Evolutionary conservation across 1,139 yeast species (phyloP).

Genomic region (Hansenula lynferdii): DNA sequence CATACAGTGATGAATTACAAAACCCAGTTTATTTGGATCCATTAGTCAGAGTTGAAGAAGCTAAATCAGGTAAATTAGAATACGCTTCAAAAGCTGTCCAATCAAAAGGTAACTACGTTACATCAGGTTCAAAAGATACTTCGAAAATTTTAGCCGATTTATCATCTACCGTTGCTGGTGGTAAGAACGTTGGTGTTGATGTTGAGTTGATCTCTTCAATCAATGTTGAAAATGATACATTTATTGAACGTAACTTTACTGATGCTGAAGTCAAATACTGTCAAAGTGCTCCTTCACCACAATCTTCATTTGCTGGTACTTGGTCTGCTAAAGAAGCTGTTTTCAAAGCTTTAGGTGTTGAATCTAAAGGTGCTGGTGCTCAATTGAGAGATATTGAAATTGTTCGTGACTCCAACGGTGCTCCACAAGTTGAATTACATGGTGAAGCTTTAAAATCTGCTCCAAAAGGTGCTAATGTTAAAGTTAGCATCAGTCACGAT

Average conservation of each 20-base stretch:
- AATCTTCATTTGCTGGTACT: slow-evolving; percentile 92
- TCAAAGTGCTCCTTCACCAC: slow-evolving; percentile 63
- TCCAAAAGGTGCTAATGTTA: slow-evolving; percentile 64
- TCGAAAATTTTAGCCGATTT: slow-evolving; percentile 37
- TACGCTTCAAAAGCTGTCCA: slow-evolving; percentile 43
- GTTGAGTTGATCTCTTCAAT: slow-evolving; percentile 83
- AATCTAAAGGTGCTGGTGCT: slow-evolving; percentile 94
- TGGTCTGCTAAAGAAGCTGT: slow-evolving; percentile 99
- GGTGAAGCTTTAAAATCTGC: slow-evolving; percentile 83
- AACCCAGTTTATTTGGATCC: slow-evolving; percentile 92
- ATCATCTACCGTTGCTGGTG: slow-evolving; percentile 45
- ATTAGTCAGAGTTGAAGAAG: slow-evolving; percentile 52
- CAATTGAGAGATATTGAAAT: slow-evolving; percentile 88
- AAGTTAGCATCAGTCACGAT: slow-evolving; percentile 91
- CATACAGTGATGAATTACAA: slow-evolving; percentile 85
- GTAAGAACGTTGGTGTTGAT: slow-evolving; percentile 91
- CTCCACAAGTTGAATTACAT: slow-evolving; percentile 71
- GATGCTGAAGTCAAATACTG: slow-evolving; percentile 76
- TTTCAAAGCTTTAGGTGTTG: slow-evolving; percentile 89
- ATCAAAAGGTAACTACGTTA: slow-evolving; percentile 29
- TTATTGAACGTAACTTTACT: slow-evolving; percentile 90
- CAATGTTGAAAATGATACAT: slow-evolving; percentile 82
- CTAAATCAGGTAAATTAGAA: slow-evolving; percentile 45
- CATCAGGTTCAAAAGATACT: slow-evolving; percentile 33
- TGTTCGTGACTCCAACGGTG: slow-evolving; percentile 67